These are phyloP conservation scores for Cryptococcus floricola DNA, from an alignment of 1,284 basidiomycete species.

Conservation along the genomic window DNA sequence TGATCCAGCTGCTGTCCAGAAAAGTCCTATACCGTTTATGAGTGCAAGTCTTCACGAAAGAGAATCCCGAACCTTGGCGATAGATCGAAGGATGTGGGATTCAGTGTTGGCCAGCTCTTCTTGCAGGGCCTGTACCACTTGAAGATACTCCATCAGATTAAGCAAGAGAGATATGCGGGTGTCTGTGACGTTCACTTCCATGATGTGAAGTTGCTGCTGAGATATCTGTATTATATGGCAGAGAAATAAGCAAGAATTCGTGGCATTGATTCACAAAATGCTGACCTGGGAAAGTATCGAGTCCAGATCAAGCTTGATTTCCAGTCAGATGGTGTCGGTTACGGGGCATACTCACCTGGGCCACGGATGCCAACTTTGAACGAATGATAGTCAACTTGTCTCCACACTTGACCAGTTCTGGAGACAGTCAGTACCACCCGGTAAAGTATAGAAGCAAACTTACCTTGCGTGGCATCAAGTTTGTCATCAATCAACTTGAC, in stretches of 20 bases:
- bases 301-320: conserved; percentile 69
- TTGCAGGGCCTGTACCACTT: neutral
- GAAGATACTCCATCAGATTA: conserved; percentile 4
- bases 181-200: conserved; percentile 3
- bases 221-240: conserved; percentile 39
- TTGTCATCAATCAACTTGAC: conserved; percentile 68
- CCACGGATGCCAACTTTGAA: neutral
- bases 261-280: conserved; percentile 30
- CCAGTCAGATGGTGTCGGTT: neutral
- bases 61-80: no score
- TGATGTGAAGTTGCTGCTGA: neutral
- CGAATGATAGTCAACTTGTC: conserved; percentile 5
- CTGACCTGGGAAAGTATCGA: conserved; percentile 71
- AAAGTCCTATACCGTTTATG: neutral
- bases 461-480: conserved; percentile 77
- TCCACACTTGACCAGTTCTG: neutral
- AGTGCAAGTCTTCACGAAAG: no score
- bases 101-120: neutral
- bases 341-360: neutral
- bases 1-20: neutral
- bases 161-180: conserved; percentile 8
- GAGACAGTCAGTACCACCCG: neutral
- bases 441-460: neutral
- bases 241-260: conserved; percentile 84
- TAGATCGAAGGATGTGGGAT: no score